These are phyloP conservation scores for Neospermospora avenae DNA, from an alignment of 2,329 filamentous ascomycete genomes.

Conservation along the genomic window DNA sequence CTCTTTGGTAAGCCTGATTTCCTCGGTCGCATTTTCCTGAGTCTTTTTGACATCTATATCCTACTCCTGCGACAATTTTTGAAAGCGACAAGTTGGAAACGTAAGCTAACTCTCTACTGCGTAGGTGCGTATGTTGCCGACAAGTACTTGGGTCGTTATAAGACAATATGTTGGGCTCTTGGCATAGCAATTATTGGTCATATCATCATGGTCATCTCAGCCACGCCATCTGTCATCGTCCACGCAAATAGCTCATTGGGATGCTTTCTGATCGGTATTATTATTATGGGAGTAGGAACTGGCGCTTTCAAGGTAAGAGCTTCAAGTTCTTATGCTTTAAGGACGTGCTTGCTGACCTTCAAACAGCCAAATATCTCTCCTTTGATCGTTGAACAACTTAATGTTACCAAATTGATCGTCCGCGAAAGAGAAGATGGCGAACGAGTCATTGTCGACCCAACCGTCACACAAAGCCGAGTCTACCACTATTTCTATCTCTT, in stretches of 20 bases:
- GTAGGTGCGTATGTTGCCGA: constrained; percentile 55
- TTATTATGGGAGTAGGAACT: constrained; percentile 65
- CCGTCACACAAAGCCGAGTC: constrained; percentile 55
- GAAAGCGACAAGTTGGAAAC: too few relatives aligned
- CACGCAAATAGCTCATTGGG: constrained; percentile 51
- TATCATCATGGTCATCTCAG: constrained; percentile 60
- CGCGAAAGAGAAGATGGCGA: constrained; percentile 49
- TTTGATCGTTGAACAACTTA: constrained; percentile 59
- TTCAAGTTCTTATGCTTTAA: background rate
- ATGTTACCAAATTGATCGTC: constrained; percentile 48
- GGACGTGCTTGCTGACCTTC: background rate
- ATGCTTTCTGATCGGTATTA: constrained; percentile 58
- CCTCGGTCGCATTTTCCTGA: too few relatives aligned
- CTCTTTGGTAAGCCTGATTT: constrained; percentile 35
- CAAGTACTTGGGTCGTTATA: constrained; percentile 63
- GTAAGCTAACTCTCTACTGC: too few relatives aligned
- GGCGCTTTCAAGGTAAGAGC: constrained; percentile 59
- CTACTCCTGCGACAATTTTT: too few relatives aligned
- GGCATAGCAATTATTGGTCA: constrained; percentile 59
- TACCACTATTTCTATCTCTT: constrained; percentile 70
- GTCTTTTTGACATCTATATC: too few relatives aligned
- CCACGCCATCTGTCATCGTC: constrained; percentile 57
- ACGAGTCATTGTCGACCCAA: constrained; percentile 58
- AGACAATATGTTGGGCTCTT: constrained; percentile 49
- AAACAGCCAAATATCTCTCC: constrained; percentile 58